A percentile compares a stretch with the other conserved stretches of the same genome.
Conservation (phyloP, 192 early-diverging fungal genomes). For the Rhizophagus sp. region DNA sequence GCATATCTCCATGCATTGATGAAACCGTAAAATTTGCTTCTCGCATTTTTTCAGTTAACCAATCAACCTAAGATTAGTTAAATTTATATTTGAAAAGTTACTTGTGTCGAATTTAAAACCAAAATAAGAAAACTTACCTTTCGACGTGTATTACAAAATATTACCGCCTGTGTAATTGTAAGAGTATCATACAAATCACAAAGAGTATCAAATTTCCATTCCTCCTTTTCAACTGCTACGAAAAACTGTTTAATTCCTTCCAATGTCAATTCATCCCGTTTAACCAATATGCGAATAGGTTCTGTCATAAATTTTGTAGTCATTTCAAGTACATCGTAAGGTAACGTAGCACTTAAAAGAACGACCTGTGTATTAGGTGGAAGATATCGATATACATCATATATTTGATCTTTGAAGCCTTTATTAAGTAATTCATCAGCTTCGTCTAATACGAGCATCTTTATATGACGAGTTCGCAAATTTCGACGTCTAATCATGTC, state of each 20-base stretch:
- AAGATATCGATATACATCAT: conserved; percentile 89
- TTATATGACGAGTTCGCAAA: conserved; percentile 81
- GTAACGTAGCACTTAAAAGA: conserved; percentile 87
- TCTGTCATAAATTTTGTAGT: conserved; percentile 98
- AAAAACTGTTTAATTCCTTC: conserved; percentile 99
- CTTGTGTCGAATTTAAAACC: background rate
- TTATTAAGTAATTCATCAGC: conserved; percentile 93
- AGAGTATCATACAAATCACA: conserved; percentile 97
- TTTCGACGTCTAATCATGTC: conserved; percentile 94
- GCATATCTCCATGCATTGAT: conserved; percentile 99
- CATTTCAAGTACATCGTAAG: conserved; percentile 94
- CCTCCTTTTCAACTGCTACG: conserved; percentile 94
- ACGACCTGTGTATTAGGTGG: conserved; percentile 94
- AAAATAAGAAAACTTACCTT: conserved; percentile 56
- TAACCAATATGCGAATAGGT: conserved; percentile 92
- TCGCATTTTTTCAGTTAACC: conserved; percentile 95
- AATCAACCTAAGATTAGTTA: conserved; percentile 71
- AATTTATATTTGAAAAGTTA: background rate
- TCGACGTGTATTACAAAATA: conserved; percentile 95
- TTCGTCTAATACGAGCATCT: conserved; percentile 97
- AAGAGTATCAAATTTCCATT: conserved; percentile 98
- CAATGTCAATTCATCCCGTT: conserved; percentile 98
- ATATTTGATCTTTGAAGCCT: conserved; percentile 98
- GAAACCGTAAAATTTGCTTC: conserved; percentile 98
- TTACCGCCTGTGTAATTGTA: conserved; percentile 98